These are phyloP conservation scores for Strigomonas culicis DNA, from an alignment of 208 protist genomes.

Conservation along the genomic window DNA sequence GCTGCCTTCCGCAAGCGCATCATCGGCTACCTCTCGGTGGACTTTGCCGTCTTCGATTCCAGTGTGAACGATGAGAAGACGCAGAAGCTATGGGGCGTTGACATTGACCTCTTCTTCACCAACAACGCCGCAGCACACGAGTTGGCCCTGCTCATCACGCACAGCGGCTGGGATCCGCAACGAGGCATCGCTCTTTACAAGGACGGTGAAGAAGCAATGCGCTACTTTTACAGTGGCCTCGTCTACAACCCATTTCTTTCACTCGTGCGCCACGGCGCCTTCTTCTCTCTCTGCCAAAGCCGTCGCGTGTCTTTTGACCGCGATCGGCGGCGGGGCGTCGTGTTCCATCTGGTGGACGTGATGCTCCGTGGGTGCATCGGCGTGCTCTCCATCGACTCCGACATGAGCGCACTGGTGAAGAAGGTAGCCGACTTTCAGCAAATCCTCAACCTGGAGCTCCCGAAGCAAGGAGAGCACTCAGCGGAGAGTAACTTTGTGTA, in stretches of 20 bases:
- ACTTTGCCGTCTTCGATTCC: slow-evolving; percentile 64
- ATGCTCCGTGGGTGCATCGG: slow-evolving; percentile 81
- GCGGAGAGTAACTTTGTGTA: slow-evolving; percentile 88
- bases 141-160: slow-evolving; percentile 36
- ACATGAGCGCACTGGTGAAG: slow-evolving; percentile 29
- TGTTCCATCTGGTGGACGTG: slow-evolving; percentile 87
- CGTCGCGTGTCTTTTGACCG: slow-evolving; percentile 72
- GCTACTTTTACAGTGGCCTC: slow-evolving; percentile 87
- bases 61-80: not conserved
- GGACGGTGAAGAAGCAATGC: slow-evolving; percentile 16
- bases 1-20: slow-evolving; percentile 78
- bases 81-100: slow-evolving; percentile 76
- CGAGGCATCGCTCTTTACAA: slow-evolving; percentile 14
- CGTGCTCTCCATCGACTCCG: slow-evolving; percentile 57
- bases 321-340: slow-evolving; percentile 38
- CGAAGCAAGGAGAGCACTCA: slow-evolving; percentile 82
- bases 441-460: slow-evolving; percentile 76
- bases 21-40: slow-evolving; percentile 87
- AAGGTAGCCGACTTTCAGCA: slow-evolving; percentile 76
- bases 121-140: slow-evolving; percentile 78
- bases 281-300: slow-evolving; percentile 80
- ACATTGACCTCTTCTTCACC: slow-evolving; percentile 85
- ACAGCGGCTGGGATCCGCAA: slow-evolving; percentile 31
- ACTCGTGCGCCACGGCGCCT: slow-evolving; percentile 65
- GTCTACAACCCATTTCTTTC: slow-evolving; percentile 88